A percentile compares a stretch with the other conserved stretches of the same genome.
phyloP scores from a whole-genome alignment of 2,329 filamentous ascomycete species.

The Chaetomiaceae sp. region DNA sequence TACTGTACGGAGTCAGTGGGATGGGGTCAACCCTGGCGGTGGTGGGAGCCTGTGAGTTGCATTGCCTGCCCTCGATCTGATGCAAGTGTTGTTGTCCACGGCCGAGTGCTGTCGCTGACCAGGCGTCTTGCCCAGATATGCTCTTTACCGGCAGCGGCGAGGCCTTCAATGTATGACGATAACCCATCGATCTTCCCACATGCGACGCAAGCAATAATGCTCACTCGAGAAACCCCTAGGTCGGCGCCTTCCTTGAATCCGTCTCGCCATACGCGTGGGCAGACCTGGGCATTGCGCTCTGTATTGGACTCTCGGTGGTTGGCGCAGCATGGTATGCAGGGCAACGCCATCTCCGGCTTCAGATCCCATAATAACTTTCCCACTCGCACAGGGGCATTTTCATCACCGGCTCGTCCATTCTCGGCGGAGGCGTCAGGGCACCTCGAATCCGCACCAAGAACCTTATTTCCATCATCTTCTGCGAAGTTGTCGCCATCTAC shows the following conservation, averaged over 20 bases:
- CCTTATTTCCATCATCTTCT: slow-evolving; percentile 99
- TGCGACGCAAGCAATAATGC: not conserved
- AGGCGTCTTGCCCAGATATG: slow-evolving; percentile 65
- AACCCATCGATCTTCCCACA: not conserved
- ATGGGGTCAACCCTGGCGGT: slow-evolving; percentile 64
- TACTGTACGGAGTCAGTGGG: slow-evolving; percentile 66
- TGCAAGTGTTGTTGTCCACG: not conserved
- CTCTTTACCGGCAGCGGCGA: slow-evolving; percentile 96
- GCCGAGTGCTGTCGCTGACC: slow-evolving; percentile 18
- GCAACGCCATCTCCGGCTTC: not conserved
- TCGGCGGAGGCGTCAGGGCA: slow-evolving; percentile 93
- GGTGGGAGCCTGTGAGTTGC: slow-evolving; percentile 74
- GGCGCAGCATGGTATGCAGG: slow-evolving; percentile 84
- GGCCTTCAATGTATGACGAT: slow-evolving; percentile 74
- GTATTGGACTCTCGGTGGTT: slow-evolving; percentile 92
- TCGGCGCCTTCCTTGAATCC: slow-evolving; percentile 90
- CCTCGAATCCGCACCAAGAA: slow-evolving; percentile 99
- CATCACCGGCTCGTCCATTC: slow-evolving; percentile 94
- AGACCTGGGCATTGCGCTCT: slow-evolving; percentile 81
- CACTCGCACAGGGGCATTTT: slow-evolving; percentile 78
- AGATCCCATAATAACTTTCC: slow-evolving; percentile 5
- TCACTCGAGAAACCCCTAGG: slow-evolving; percentile 43
- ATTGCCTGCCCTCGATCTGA: not conserved
- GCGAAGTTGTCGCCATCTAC: slow-evolving; percentile 99
- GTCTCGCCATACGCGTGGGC: slow-evolving; percentile 96